Base-by-base conservation (phyloP, 2,329 filamentous ascomycete species). In the Clonostachys rhizophaga region DNA sequence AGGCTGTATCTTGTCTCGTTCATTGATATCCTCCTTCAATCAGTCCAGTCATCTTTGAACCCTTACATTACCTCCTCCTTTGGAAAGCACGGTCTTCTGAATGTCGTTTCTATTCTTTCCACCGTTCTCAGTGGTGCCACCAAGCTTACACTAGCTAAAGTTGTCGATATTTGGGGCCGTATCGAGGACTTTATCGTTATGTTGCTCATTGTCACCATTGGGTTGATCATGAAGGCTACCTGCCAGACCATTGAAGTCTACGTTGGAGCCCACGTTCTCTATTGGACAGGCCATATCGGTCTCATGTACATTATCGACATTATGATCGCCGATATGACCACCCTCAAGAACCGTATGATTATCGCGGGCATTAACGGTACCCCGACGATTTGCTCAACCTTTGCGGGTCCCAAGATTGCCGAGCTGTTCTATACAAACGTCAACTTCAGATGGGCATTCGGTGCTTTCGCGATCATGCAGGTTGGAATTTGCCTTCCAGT, bases 271-370 rank as follows among this genome's bases (percentile, higher is more conserved):
- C 40, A 53, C 48, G 48, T 85, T 4, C 79, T 86, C 50, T 85
- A 85, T 56, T 77, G 73, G 48, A 72, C 81, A 43, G 83, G 82
- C 18, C 57, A 55, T 40, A 54, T 75, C 12, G 81, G 79, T 13
- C 65, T 86, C 37, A 71, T 74, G 40, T 85, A 82, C 54, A 71
- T 75, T 34, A 67, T 84, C 35, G 74, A 76, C 50, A 76, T 87
- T 16, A 78, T 86, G 55, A 78, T 82, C 47, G 79, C 83, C 30
- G 84, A 87, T 55, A 83, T 80, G 45, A 60, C 55, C 7, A 44
- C 44, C 1, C 47, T 64, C 8, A 53, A 52, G 41, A 63, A 64
- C 34, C 54, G 62, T 42, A 60, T 57, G 5, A 45, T 66, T 6
- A 59, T 55, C 18, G 61, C 57, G 11, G 59, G 54, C 12, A 58